These are phyloP conservation scores for Gossypium trilobum DNA, from an alignment of 441 rosid genomes.

Conservation along the genomic window DNA sequence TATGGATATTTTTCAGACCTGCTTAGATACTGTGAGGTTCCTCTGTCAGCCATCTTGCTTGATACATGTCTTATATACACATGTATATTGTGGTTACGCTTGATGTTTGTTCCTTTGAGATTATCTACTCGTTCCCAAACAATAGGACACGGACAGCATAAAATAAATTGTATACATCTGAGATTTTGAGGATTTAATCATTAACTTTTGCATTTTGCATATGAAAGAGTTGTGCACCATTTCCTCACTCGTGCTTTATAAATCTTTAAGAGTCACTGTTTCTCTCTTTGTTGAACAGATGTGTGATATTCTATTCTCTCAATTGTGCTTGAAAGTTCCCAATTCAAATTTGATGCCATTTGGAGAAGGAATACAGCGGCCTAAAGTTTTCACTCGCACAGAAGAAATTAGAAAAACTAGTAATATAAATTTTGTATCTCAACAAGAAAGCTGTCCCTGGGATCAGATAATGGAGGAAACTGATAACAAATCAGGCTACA, in stretches of 20 bases:
- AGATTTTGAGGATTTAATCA: neutral
- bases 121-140: neutral
- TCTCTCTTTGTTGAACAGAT: conserved; percentile 44
- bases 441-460: conserved; percentile 28
- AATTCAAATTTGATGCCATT: conserved; percentile 38
- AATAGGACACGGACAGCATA: neutral
- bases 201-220: neutral
- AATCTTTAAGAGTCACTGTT: neutral
- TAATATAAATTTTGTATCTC: conserved; percentile 34
- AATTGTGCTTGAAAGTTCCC: conserved; percentile 88
- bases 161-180: neutral
- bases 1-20: neutral
- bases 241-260: neutral
- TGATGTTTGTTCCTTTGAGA: neutral
- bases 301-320: conserved; percentile 97
- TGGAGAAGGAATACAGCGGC: conserved; percentile 37
- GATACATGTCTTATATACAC: neutral
- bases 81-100: neutral
- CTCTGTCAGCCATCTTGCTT: neutral
- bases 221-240: neutral
- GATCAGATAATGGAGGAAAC: conserved; percentile 42
- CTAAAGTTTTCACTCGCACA: conserved; percentile 20
- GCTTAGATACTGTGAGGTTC: neutral
- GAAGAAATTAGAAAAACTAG: conserved; percentile 40
- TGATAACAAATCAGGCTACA: conserved; percentile 38